Conservation (phyloP, 257 asterid genomes). For the Lithospermum erythrorhizon region DNA sequence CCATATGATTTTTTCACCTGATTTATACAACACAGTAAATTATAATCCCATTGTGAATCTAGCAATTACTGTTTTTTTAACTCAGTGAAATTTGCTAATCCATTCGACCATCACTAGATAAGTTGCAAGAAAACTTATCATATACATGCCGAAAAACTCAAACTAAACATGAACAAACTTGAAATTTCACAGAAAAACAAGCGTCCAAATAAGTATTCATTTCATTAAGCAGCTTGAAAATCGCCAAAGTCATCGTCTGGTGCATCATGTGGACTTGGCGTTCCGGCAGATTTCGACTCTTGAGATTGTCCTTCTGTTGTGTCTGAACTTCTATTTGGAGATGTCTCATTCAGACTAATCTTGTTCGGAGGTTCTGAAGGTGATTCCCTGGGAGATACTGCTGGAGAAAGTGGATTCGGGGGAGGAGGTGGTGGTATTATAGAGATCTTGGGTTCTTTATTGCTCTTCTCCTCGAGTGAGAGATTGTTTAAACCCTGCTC, state of each 20-base stretch:
- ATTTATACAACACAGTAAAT: too few species aligned
- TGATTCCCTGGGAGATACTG: constrained; percentile 27
- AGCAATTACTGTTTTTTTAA: too few species aligned
- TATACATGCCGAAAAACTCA: too few species aligned
- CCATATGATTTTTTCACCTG: too few species aligned
- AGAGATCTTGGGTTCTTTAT: constrained; percentile 32
- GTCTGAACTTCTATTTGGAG: constrained; percentile 18
- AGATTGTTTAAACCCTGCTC: constrained; percentile 75
- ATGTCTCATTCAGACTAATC: constrained; percentile 24
- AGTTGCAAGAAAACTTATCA: too few species aligned
- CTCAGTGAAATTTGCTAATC: too few species aligned
- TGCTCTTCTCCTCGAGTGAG: constrained; percentile 49
- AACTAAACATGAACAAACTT: not conserved
- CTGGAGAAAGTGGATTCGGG: constrained; percentile 48
- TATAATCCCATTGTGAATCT: too few species aligned
- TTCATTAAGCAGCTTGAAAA: constrained; percentile 84
- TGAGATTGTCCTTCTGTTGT: constrained; percentile 18
- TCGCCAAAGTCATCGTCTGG: constrained; percentile 93
- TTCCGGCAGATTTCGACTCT: constrained; percentile 22
- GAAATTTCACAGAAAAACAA: not conserved
- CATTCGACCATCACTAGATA: too few species aligned
- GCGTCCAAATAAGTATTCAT: constrained; percentile 7
- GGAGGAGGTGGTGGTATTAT: constrained; percentile 64
- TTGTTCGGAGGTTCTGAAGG: constrained; percentile 28
- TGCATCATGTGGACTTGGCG: constrained; percentile 26